Percentiles rank a stretch among this genome's conserved stretches.
Evolutionary conservation across 1,139 yeast species (phyloP).

Genomic region (Kurtzmaniella quercitrusa): DNA sequence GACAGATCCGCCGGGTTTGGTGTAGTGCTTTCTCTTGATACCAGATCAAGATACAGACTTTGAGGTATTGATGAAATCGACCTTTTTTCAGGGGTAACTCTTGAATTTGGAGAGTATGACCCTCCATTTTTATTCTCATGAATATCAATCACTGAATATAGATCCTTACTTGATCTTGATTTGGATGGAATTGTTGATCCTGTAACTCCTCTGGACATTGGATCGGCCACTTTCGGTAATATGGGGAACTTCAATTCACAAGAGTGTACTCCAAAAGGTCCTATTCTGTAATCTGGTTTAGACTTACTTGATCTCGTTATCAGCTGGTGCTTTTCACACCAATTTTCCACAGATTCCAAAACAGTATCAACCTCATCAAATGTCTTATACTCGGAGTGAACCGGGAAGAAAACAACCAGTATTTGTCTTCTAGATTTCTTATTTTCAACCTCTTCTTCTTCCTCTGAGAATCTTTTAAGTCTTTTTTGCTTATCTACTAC

Average conservation of each 20-base stretch:
- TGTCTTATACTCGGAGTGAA: slow-evolving; percentile 12
- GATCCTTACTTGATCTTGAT: too few species aligned
- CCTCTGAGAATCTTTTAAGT: slow-evolving; percentile 11
- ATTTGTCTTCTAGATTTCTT: slow-evolving; percentile 2
- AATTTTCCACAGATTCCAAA: slow-evolving; percentile 9
- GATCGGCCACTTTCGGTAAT: too few species aligned
- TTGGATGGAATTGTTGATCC: background rate
- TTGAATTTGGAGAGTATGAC: background rate
- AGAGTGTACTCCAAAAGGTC: slow-evolving; percentile 1
- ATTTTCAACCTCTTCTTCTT: slow-evolving; percentile 14
- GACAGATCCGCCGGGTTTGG: background rate
- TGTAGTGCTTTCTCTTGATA: background rate
- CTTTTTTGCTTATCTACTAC: slow-evolving; percentile 15
- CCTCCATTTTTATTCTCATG: background rate
- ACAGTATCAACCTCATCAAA: slow-evolving; percentile 14
- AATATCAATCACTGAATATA: too few species aligned
- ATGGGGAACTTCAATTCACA: background rate
- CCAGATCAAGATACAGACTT: slow-evolving; percentile 1
- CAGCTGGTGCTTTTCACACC: slow-evolving; percentile 2
- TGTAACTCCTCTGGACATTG: background rate
- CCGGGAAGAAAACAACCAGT: slow-evolving; percentile 1
- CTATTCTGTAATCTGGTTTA: background rate
- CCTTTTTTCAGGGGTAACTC: background rate
- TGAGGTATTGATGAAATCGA: background rate
- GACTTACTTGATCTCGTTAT: background rate